A percentile compares a stretch with the other conserved stretches of the same genome.
Evolutionary conservation across 371 early-diverging fungal species (phyloP).

Genomic region (Mucor indicus): DNA sequence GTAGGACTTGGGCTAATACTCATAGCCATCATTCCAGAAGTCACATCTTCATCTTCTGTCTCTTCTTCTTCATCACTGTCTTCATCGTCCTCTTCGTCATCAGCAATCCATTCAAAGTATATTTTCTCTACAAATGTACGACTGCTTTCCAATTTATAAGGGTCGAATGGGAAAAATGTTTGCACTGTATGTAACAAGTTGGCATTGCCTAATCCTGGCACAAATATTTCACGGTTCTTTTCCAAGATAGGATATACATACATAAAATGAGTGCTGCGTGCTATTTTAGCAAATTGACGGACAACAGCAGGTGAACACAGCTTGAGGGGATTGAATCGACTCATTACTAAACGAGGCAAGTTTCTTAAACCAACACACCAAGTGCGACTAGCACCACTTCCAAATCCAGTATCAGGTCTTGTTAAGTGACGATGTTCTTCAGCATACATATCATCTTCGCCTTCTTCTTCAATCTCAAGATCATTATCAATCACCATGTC

Average conservation of each 20-base stretch:
- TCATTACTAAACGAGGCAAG: constrained; percentile 76
- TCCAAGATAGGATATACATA: constrained; percentile 81
- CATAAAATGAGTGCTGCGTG: constrained; percentile 78
- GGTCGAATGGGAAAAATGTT: constrained; percentile 94
- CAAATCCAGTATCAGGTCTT: constrained; percentile 15
- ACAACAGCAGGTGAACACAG: constrained; percentile 80
- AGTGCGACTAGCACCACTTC: constrained; percentile 23
- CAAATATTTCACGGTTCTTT: constrained; percentile 54
- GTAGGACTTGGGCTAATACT: constrained; percentile 57
- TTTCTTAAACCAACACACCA: constrained; percentile 45
- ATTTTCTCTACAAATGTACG: constrained; percentile 56
- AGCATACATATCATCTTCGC: constrained; percentile 14
- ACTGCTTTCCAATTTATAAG: constrained; percentile 74
- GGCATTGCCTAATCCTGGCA: constrained; percentile 28
- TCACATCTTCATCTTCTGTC: constrained; percentile 47
- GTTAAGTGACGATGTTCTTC: constrained; percentile 16
- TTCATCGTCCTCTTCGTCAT: constrained; percentile 49
- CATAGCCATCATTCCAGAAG: constrained; percentile 56
- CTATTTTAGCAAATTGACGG: constrained; percentile 80
- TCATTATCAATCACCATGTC: constrained; percentile 57
- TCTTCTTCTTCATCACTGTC: constrained; percentile 40
- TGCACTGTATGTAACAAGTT: constrained; percentile 55
- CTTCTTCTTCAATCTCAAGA: constrained; percentile 10
- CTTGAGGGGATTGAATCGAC: constrained; percentile 83
- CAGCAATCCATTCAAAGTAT: constrained; percentile 69